A percentile compares a stretch with the other conserved stretches of the same genome.
These are phyloP conservation scores for Linderniella brevidens DNA, from an alignment of 257 asterid genomes.

Conservation along the genomic window DNA sequence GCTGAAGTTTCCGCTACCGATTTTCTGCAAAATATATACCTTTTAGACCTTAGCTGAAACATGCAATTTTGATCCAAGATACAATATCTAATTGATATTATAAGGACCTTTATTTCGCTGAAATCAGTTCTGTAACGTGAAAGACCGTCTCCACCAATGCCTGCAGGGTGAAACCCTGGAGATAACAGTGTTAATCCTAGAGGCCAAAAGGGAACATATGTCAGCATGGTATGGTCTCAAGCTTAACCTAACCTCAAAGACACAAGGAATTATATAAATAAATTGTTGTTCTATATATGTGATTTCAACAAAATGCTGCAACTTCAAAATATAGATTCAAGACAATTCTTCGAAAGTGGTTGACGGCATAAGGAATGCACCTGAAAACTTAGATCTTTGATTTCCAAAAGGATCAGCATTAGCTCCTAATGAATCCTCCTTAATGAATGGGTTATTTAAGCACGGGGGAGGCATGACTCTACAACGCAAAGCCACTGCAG, in stretches of 20 bases:
- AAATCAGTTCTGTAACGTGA: conserved; percentile 78
- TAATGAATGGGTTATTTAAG: conserved; percentile 61
- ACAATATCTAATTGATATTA: neutral
- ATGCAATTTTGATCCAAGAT: neutral
- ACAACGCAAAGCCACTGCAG: conserved; percentile 94
- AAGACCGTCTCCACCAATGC: conserved; percentile 54
- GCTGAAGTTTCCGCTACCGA: conserved; percentile 81
- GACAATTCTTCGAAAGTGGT: neutral
- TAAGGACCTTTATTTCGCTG: conserved; percentile 63
- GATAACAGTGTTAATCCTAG: neutral
- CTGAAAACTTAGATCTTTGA: conserved; percentile 78
- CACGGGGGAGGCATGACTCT: conserved; percentile 99
- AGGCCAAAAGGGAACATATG: neutral
- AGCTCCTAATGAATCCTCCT: conserved; percentile 23
- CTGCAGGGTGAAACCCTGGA: conserved; percentile 44
- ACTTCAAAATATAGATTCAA: neutral
- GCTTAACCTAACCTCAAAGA: neutral
- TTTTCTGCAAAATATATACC: conserved; percentile 36
- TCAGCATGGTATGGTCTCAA: neutral
- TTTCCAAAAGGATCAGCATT: conserved; percentile 54
- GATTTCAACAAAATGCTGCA: neutral
- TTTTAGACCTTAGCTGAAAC: conserved; percentile 6
- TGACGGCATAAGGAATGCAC: conserved; percentile 14
- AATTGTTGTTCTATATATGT: too few species aligned
- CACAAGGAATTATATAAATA: too few species aligned